These are phyloP conservation scores for Tulasnella calospora DNA, from an alignment of 768 basidiomycete genomes.

Conservation along the genomic window DNA sequence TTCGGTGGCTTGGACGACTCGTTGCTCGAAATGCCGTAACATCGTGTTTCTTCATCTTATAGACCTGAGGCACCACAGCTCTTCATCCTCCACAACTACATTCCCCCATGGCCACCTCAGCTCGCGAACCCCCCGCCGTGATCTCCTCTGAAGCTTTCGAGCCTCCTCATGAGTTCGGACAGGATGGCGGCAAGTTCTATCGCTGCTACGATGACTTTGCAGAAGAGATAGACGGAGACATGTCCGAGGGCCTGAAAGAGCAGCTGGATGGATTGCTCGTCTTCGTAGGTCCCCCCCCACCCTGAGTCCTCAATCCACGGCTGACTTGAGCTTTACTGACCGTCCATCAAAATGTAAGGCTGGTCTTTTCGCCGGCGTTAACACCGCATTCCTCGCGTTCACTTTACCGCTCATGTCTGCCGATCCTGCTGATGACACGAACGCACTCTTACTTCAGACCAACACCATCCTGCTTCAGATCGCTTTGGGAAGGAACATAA, in stretches of 20 bases:
- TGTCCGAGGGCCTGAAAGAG: background rate
- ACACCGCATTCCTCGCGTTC: background rate
- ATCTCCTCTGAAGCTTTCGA: background rate
- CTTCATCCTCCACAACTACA: no score
- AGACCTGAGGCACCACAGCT: no score
- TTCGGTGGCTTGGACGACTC: no score
- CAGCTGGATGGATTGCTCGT: background rate
- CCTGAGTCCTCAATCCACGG: no score
- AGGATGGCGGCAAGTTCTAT: background rate
- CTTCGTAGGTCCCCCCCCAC: background rate
- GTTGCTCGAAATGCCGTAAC: no score
- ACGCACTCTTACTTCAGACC: background rate
- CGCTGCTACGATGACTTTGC: background rate
- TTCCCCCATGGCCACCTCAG: background rate
- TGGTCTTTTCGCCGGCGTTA: constrained; percentile 6
- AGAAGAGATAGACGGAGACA: background rate
- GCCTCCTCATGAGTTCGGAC: background rate
- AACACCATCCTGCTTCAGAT: background rate
- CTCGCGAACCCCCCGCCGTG: background rate
- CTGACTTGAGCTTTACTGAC: no score
- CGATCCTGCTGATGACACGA: constrained; percentile 1
- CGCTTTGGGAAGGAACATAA: background rate
- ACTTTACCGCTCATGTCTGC: background rate
- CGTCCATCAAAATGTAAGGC: background rate
- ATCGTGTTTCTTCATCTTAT: no score